phyloP scores from a whole-genome alignment of 83 land plant genomes.

The Diphasiastrum complanatum region DNA sequence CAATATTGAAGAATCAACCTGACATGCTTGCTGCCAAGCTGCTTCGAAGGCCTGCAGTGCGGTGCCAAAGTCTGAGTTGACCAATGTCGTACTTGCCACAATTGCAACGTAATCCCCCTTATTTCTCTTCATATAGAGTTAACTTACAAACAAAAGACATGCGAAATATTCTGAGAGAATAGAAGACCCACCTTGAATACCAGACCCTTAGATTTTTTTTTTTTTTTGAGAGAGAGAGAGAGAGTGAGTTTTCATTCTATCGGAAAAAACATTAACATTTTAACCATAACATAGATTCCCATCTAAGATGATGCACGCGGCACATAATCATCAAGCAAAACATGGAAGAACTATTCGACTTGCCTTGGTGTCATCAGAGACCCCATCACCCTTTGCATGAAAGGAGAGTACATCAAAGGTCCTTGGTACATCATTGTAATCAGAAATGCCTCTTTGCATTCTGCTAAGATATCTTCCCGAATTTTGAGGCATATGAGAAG shows the following conservation, averaged over 20 bases:
- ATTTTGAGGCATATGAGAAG: no score
- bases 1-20: conserved; percentile 42
- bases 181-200: background rate
- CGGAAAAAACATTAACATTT: no score
- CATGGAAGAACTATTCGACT: conserved; percentile 2
- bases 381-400: conserved; percentile 65
- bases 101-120: background rate
- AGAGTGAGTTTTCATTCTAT: background rate
- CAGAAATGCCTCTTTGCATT: no score
- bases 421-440: no score
- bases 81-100: background rate
- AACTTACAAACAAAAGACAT: background rate
- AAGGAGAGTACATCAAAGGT: conserved; percentile 42
- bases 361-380: conserved; percentile 54
- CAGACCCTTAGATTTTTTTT: background rate
- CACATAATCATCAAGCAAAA: background rate
- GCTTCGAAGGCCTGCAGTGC: conserved; percentile 58
- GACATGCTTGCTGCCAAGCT: conserved; percentile 73
- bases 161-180: background rate
- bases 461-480: no score
- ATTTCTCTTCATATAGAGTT: background rate
- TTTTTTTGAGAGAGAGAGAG: background rate
- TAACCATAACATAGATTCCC: no score
- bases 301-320: background rate
- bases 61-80: background rate